Base-by-base conservation (phyloP, 352 stramenopile genomes). In the Elongisporangium anandrum region DNA sequence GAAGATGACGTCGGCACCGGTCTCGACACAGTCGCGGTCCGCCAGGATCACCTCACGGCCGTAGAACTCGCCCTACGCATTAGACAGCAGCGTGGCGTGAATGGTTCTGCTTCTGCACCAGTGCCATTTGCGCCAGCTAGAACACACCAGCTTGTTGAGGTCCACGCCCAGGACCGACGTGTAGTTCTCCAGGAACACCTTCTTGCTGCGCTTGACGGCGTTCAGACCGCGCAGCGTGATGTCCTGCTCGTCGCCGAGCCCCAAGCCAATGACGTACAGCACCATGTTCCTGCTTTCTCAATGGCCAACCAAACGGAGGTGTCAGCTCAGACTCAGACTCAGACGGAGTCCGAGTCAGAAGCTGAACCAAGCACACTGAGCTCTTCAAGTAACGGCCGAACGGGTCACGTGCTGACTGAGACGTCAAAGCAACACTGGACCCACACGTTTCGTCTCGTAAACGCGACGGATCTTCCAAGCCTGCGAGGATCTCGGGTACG, bases 111-210 rank as follows among this genome's bases (percentile, higher is more conserved):
- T 8, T 52, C 17, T 50, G 38, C 24, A 26, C 7, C 26, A 5
- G 26, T 38, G 26, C 7, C 26, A 9, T 38, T 5, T 5, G 3
- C 26, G 12, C 12, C 12, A 9, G 6, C 26, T 7, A 17, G 19
- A 16, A 66, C 74, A 61, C 71, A 94, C 90, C 63, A 98, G 68
- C 39, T 91, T 92, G 50, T 79, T 72, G 56, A 84, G 79, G 52
- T 97, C 81, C 47, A 91, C 79, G 58, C 95, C 94, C n/a, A 99
- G 75, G 26, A 99, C 82, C 15, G 93, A 98, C 29, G 97, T 99
- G 85, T 99, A 99, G 61, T 97, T 90, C 82, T 99, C 97, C 47
- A 99, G 75, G 68, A 98, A 99, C 15, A 99, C 82, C 56, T 96
- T 94, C 61, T 96, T 85, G 61, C 87, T 96, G 61, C 83, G 84